A percentile compares a stretch with the other conserved stretches of the same genome.
Evolutionary conservation across 2,329 filamentous ascomycete species (phyloP).

Genomic region (Clarireedia monteithiana): DNA sequence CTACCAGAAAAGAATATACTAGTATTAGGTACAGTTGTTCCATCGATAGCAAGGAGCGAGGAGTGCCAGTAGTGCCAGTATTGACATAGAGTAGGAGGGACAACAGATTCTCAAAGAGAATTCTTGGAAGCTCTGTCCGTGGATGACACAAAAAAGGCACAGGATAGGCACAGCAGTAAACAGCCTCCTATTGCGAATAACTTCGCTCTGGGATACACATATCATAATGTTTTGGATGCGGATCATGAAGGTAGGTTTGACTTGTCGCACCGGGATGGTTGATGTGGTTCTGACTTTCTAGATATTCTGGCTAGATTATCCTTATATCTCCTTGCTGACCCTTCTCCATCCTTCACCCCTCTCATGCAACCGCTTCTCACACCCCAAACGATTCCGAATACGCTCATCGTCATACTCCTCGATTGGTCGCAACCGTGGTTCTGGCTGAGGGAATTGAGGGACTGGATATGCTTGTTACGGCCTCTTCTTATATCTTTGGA

Average conservation of each 20-base stretch:
- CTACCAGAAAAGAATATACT: constrained; percentile 88
- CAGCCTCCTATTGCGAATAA: constrained; percentile 79
- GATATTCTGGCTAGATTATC: constrained; percentile 87
- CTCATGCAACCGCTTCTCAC: constrained; percentile 80
- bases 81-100: constrained; percentile 53
- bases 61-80: not conserved
- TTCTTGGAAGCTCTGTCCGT: constrained; percentile 58
- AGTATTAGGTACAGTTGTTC: constrained; percentile 56
- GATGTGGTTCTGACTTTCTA: constrained; percentile 31
- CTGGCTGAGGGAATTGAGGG: constrained; percentile 82
- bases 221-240: constrained; percentile 87
- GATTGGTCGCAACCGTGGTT: constrained; percentile 93
- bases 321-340: constrained; percentile 79
- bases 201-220: constrained; percentile 89
- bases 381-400: constrained; percentile 75
- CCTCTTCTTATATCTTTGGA: constrained; percentile 68
- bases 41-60: not conserved
- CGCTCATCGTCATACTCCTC: constrained; percentile 81
- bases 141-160: constrained; percentile 33
- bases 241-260: constrained; percentile 74
- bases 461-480: constrained; percentile 81
- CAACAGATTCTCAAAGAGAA: constrained; percentile 74
- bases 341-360: constrained; percentile 73
- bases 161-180: constrained; percentile 49
- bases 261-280: not conserved